Conservation (phyloP, 768 basidiomycete genomes). For the Calvatia gigantea region DNA sequence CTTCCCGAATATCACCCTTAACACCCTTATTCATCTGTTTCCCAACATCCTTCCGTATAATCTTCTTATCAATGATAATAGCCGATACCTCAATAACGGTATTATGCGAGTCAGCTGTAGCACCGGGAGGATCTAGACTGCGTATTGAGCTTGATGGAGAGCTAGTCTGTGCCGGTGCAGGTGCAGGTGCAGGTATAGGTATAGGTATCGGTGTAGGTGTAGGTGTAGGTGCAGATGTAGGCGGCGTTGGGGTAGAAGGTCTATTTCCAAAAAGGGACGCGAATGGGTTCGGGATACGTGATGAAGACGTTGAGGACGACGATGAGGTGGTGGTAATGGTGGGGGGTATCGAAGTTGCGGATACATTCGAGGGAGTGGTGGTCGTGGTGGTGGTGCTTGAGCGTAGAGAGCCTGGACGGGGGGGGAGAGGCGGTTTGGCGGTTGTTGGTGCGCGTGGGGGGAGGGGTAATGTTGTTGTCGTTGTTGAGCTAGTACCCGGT, state of each 20-base stretch:
- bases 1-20: conserved; percentile 51
- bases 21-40: conserved; percentile 51
- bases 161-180: no score
- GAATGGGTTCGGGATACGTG: conserved; percentile 70
- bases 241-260: conserved; percentile 10
- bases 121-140: conserved; percentile 23
- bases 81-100: conserved; percentile 46
- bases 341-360: background rate
- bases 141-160: conserved; percentile 29
- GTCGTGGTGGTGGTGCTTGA: conserved; percentile 10
- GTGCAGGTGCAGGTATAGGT: conserved; percentile 20
- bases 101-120: conserved; percentile 26
- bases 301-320: conserved; percentile 19
- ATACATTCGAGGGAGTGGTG: background rate
- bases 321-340: conserved; percentile 8
- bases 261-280: conserved; percentile 65
- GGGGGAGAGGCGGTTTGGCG: conserved; percentile 23
- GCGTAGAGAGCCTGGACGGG: background rate
- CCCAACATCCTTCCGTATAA: conserved; percentile 51
- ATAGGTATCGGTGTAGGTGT: no score
- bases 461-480: conserved; percentile 39
- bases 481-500: no score
- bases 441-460: conserved; percentile 43
- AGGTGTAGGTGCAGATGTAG: background rate
- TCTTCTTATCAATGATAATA: conserved; percentile 50